Conservation (phyloP, 2,329 filamentous ascomycete species). For the Zopfia rhizophila region DNA sequence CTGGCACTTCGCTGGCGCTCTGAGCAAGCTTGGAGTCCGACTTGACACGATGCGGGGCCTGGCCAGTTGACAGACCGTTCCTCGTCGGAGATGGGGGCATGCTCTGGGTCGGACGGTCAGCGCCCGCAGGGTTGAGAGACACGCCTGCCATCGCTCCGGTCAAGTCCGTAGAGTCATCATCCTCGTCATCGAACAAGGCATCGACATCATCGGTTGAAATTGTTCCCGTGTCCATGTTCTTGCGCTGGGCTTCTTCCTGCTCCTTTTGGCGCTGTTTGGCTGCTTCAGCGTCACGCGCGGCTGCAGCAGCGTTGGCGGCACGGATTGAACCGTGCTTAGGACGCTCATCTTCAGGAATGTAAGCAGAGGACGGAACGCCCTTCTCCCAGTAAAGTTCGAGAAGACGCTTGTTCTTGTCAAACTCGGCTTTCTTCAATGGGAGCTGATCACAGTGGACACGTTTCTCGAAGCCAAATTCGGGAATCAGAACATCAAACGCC, state of each 20-base stretch:
- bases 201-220: conserved; percentile 94
- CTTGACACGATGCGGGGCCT: conserved; percentile 83
- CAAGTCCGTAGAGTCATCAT: conserved; percentile 82
- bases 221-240: conserved; percentile 93
- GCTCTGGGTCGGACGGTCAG: conserved; percentile 90
- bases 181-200: conserved; percentile 93
- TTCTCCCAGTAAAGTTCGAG: conserved; percentile 99
- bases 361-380: conserved; percentile 94
- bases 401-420: conserved; percentile 93
- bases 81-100: conserved; percentile 91
- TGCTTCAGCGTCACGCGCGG: conserved; percentile 82
- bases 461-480: conserved; percentile 99
- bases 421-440: conserved; percentile 98
- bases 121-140: conserved; percentile 72
- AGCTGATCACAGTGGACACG: conserved; percentile 98
- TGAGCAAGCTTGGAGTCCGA: conserved; percentile 92
- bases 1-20: conserved; percentile 72
- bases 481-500: conserved; percentile 96
- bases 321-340: conserved; percentile 83
- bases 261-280: conserved; percentile 85
- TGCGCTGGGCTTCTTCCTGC: conserved; percentile 88
- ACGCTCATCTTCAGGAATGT: conserved; percentile 95
- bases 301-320: conserved; percentile 77
- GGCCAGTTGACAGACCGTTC: conserved; percentile 72
- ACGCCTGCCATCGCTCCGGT: conserved; percentile 93